These are phyloP conservation scores for Cryptococcus neoformans DNA, from an alignment of 1,284 basidiomycete species.

Conservation along the genomic window DNA sequence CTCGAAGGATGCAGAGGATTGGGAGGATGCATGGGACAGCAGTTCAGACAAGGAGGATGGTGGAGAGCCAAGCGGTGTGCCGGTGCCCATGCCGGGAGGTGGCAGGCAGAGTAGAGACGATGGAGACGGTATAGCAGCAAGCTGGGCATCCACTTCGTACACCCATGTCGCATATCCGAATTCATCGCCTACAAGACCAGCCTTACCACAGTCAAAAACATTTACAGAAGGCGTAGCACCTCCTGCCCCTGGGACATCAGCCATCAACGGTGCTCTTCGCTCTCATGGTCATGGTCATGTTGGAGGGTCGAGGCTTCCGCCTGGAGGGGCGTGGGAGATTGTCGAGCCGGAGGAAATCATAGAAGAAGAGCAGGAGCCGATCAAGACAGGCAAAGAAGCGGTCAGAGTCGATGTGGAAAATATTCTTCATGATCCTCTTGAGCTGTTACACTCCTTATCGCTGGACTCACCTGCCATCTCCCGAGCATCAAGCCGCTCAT, in stretches of 20 bases:
- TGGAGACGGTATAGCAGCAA: slow-evolving; percentile 19
- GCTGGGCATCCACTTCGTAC: slow-evolving; percentile 33
- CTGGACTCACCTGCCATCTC: slow-evolving; percentile 16
- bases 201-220: slow-evolving; percentile 22
- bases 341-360: slow-evolving; percentile 33
- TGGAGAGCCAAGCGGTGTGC: neutral
- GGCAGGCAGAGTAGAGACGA: neutral
- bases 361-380: slow-evolving; percentile 19
- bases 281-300: neutral
- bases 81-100: neutral
- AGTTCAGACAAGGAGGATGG: slow-evolving; percentile 69
- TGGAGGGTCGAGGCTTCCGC: slow-evolving; percentile 27
- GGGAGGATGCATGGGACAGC: slow-evolving; percentile 87
- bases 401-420: slow-evolving; percentile 66
- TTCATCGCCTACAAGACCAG: slow-evolving; percentile 16
- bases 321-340: slow-evolving; percentile 47
- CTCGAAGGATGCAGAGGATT: slow-evolving; percentile 56
- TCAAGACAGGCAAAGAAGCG: slow-evolving; percentile 51
- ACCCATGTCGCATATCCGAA: slow-evolving; percentile 25
- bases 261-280: neutral
- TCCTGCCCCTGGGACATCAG: slow-evolving; percentile 28
- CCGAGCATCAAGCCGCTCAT: slow-evolving; percentile 6
- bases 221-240: slow-evolving; percentile 27
- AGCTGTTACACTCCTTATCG: slow-evolving; percentile 32
- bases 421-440: slow-evolving; percentile 65